Percentiles rank a stretch among this genome's conserved stretches.
These are phyloP conservation scores for Blastomyces gilchristii DNA, from an alignment of 2,329 filamentous ascomycete genomes.

Conservation along the genomic window DNA sequence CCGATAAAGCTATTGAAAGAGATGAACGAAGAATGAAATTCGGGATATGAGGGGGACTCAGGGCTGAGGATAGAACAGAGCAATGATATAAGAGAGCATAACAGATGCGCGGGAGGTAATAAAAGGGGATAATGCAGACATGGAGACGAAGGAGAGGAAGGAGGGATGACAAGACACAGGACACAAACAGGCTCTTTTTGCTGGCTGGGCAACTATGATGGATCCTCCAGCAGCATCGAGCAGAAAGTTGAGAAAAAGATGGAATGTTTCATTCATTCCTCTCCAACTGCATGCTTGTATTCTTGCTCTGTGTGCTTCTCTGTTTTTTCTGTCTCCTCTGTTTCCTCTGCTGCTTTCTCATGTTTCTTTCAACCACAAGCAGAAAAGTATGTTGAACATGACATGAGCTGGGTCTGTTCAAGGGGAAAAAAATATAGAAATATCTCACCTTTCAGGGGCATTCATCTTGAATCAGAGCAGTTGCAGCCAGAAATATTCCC, in stretches of 20 bases:
- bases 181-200: background rate
- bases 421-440: slow-evolving; percentile 1
- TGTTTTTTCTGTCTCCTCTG: no score
- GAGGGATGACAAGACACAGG: background rate
- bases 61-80: background rate
- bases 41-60: background rate
- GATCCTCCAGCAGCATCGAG: background rate
- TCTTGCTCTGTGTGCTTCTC: background rate
- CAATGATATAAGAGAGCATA: background rate
- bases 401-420: background rate
- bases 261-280: background rate
- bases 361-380: background rate
- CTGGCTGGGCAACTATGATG: background rate
- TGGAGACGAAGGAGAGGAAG: background rate
- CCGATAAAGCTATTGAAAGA: background rate
- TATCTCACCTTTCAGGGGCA: slow-evolving; percentile 43
- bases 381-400: background rate
- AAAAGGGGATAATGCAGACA: slow-evolving; percentile 4
- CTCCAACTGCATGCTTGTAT: background rate
- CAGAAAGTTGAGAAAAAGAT: background rate
- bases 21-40: background rate
- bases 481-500: background rate
- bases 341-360: background rate
- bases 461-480: slow-evolving; percentile 37
- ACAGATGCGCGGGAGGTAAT: slow-evolving; percentile 1